phyloP scores from a whole-genome alignment of 2,329 filamentous ascomycete genomes.

The Diaporthe amygdali region DNA sequence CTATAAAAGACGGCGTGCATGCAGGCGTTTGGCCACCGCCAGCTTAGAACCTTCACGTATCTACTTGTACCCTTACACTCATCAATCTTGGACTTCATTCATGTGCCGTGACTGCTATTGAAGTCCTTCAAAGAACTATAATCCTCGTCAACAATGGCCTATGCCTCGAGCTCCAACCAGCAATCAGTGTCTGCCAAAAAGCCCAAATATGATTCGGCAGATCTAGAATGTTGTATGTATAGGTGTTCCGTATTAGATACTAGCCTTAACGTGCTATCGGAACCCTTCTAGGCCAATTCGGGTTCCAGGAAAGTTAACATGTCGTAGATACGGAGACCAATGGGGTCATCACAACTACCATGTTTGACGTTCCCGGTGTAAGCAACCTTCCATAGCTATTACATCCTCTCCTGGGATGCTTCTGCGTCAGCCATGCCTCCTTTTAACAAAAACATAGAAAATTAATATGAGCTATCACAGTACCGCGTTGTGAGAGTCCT shows the following conservation, averaged over 20 bases:
- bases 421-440: not conserved
- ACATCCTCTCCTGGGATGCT: not conserved
- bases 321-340: constrained; percentile 58
- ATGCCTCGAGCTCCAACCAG: not conserved
- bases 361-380: constrained; percentile 65
- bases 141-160: not conserved
- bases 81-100: not conserved
- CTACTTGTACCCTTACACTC: not conserved
- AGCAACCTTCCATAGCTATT: not conserved
- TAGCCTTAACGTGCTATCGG: not conserved
- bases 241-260: not conserved
- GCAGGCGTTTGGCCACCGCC: not conserved
- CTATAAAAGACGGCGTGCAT: not conserved
- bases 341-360: constrained; percentile 66
- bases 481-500: constrained; percentile 59
- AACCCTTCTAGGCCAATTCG: not conserved
- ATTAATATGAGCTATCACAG: not conserved
- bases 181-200: constrained; percentile 11
- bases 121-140: not conserved
- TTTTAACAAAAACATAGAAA: not conserved
- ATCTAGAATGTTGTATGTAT: constrained; percentile 53
- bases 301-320: not conserved
- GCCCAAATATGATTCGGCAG: constrained; percentile 31
- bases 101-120: too few species aligned
- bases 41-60: not conserved